phyloP scores from a whole-genome alignment of 1,284 basidiomycete genomes.

The Peniophora sp. region DNA sequence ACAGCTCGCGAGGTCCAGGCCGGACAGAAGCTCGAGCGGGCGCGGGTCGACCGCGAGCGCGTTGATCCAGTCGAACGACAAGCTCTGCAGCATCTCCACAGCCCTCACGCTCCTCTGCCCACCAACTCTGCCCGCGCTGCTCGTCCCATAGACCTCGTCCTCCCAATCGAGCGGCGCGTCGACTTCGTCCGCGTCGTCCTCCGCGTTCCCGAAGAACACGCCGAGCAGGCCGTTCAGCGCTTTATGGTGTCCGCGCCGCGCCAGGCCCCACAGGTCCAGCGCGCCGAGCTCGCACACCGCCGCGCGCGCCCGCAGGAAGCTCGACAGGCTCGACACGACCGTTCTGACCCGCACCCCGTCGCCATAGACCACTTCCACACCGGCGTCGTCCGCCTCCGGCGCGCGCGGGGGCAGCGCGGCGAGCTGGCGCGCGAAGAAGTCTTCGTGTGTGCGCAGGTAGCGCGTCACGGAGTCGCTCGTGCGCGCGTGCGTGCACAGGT shows the following conservation, averaged over 20 bases:
- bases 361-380: conserved; percentile 63
- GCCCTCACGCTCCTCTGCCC: conserved; percentile 80
- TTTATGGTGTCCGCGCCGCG: conserved; percentile 68
- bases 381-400: conserved; percentile 40
- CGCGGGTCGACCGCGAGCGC: conserved; percentile 50
- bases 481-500: conserved; percentile 80
- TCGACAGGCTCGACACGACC: conserved; percentile 64
- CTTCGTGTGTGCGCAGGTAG: conserved; percentile 83
- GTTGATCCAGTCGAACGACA: conserved; percentile 87
- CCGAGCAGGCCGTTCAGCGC: conserved; percentile 65
- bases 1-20: conserved; percentile 72
- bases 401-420: conserved; percentile 61
- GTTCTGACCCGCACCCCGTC: conserved; percentile 73
- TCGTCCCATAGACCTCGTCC: conserved; percentile 32
- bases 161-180: conserved; percentile 29
- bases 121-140: conserved; percentile 54
- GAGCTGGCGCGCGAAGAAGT: conserved; percentile 86
- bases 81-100: conserved; percentile 79
- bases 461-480: conserved; percentile 82
- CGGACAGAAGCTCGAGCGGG: conserved; percentile 61
- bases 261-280: conserved; percentile 84
- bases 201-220: conserved; percentile 64
- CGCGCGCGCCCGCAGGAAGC: conserved; percentile 79
- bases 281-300: conserved; percentile 85
- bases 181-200: conserved; percentile 26